Evolutionary conservation across 805 yeast genomes (phyloP).

Genomic region (Saturnispora diversa): DNA sequence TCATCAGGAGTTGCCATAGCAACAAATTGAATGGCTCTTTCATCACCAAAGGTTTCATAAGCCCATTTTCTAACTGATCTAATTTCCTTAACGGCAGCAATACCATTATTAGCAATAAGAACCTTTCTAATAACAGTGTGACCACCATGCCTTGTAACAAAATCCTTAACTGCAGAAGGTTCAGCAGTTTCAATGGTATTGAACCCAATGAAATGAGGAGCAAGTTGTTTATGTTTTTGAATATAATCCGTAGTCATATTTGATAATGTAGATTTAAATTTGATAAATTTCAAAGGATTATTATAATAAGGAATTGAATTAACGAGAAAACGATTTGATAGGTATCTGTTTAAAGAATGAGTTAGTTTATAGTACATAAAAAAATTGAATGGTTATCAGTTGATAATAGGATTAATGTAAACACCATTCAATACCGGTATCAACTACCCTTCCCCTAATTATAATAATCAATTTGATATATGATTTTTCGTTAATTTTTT

Average conservation of each 20-base stretch:
- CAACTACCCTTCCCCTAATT: too few species aligned
- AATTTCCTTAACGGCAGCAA: slow-evolving; percentile 98
- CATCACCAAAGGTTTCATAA: slow-evolving; percentile 96
- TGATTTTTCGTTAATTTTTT: too few species aligned
- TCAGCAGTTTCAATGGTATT: slow-evolving; percentile 73
- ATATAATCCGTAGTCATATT: slow-evolving; percentile 10
- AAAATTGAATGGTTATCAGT: too few species aligned
- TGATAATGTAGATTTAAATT: background rate
- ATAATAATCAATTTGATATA: too few species aligned
- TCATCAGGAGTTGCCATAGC: slow-evolving; percentile 99
- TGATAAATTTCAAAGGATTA: background rate
- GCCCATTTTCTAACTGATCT: slow-evolving; percentile 98
- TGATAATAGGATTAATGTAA: too few species aligned
- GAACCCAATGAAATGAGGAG: slow-evolving; percentile 74
- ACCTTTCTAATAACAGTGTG: slow-evolving; percentile 89
- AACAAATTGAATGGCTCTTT: slow-evolving; percentile 84
- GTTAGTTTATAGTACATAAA: slow-evolving; percentile 1
- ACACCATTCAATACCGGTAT: too few species aligned
- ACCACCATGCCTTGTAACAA: slow-evolving; percentile 79
- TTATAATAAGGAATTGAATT: slow-evolving; percentile 1
- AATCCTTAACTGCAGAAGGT: slow-evolving; percentile 71
- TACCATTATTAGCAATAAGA: slow-evolving; percentile 96
- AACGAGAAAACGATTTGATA: background rate
- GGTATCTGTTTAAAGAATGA: background rate
- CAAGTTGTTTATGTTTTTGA: slow-evolving; percentile 34